Evolutionary conservation across 2,329 filamentous ascomycete species (phyloP), one percentile per base, ranked within the genome.

Genomic region (Fusarium pininemorale): DNA sequence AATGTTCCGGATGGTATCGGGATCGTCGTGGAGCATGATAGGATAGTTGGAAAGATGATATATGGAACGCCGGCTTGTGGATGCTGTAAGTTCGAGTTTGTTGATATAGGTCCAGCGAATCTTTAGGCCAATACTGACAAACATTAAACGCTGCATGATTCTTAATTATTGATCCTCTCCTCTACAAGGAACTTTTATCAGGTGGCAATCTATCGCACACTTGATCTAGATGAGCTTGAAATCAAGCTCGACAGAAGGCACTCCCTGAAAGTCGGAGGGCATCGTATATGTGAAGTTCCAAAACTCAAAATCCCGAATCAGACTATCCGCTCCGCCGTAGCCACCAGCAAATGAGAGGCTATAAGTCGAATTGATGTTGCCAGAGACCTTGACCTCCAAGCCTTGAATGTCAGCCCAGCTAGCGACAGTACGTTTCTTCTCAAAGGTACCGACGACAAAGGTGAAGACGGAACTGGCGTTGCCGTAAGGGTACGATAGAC

Each of bases 401-500:
- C 87, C 87, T 38, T 85, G 83, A 1, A 90, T 79, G 69, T 89
- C 87, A 1, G 77, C 79, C 83, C 87, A 88, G 4, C 81, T 78
- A 0, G 75, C 47, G 3, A 90, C 79, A 38, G 86, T 86, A 11
- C 80, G 81, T 73, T 83, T 85, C 6, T 81, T 79, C n/a, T 70
- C 69, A 12, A 87, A 86, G 6, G 86, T 86, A 1, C 84, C 85
- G 0, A 90, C 83, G 6, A 88, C 73, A 30, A 90, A 83, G 3
- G 83, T 85, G 75, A 90, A 90, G 22, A 84, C 80, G 30, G 86
- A 88, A 8, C 80, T 81, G 1, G 81, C 75, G 48, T 85, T 88
- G 4, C 88, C 89, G 20, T 81, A 72, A 0, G 89, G 89, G 70
- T 91, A 91, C 0, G 85, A 84, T 6, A 91, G 77, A 16, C 83